Percentiles rank a stretch among this genome's conserved stretches.
phyloP scores from a whole-genome alignment of 768 basidiomycete genomes.

The Termitomyces sp. region DNA sequence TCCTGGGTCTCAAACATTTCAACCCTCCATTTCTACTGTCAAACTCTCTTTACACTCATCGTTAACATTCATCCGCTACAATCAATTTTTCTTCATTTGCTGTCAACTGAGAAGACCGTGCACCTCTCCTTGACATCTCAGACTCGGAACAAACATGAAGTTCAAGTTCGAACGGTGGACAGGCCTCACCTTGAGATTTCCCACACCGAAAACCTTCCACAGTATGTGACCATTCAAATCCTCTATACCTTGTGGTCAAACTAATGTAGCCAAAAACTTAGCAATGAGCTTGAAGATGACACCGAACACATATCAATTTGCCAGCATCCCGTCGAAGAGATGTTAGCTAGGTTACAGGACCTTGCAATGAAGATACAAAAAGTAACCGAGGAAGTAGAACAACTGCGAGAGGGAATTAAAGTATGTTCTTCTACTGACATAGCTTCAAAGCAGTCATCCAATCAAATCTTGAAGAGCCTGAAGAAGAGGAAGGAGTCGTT shows the following conservation, averaged over 20 bases:
- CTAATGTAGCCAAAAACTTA: neutral
- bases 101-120: neutral
- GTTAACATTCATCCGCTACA: neutral
- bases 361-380: neutral
- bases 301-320: neutral
- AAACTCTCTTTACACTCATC: neutral
- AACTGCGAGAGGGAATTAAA: neutral
- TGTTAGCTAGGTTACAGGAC: neutral
- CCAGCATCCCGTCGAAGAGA: neutral
- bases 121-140: neutral
- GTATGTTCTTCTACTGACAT: neutral
- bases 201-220: neutral
- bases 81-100: neutral
- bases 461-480: neutral
- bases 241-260: neutral
- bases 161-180: neutral
- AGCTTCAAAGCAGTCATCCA: neutral
- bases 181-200: neutral
- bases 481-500: neutral
- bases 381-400: slow-evolving; percentile 1
- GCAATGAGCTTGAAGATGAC: neutral
- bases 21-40: neutral
- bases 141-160: neutral
- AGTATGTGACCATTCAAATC: neutral
- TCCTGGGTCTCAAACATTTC: neutral